Percentiles rank a stretch among this genome's conserved stretches.
phyloP scores from a whole-genome alignment of 2,329 filamentous ascomycete species.

The Pseudogymnoascus sp. region DNA sequence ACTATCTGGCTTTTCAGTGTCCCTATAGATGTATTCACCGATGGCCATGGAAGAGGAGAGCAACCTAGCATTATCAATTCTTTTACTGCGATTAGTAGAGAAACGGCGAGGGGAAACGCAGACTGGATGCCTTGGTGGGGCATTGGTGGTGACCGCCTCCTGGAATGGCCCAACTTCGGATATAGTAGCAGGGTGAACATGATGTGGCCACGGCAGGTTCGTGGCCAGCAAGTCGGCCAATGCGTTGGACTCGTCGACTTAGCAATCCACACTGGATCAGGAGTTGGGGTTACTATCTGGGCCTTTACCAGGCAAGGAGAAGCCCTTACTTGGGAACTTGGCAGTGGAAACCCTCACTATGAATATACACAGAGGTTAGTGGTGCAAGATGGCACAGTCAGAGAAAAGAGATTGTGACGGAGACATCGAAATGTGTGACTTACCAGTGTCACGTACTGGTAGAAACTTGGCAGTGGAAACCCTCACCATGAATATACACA shows the following conservation, averaged over 20 bases:
- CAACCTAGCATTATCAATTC: neutral
- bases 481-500: neutral
- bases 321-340: slow-evolving; percentile 34
- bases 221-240: slow-evolving; percentile 40
- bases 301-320: slow-evolving; percentile 38
- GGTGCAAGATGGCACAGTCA: slow-evolving; percentile 25
- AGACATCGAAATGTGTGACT: slow-evolving; percentile 19
- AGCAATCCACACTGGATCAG: slow-evolving; percentile 36
- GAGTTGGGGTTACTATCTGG: slow-evolving; percentile 43
- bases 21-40: slow-evolving; percentile 46
- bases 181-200: neutral
- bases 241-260: slow-evolving; percentile 41
- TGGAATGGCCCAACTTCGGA: slow-evolving; percentile 15
- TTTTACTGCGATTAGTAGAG: neutral
- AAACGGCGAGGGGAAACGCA: slow-evolving; percentile 14
- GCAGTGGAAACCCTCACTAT: neutral
- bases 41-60: slow-evolving; percentile 20
- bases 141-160: slow-evolving; percentile 20
- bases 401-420: slow-evolving; percentile 16
- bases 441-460: neutral
- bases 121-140: slow-evolving; percentile 34
- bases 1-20: slow-evolving; percentile 52
- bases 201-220: slow-evolving; percentile 41
- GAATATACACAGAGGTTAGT: slow-evolving; percentile 13
- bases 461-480: slow-evolving; percentile 11